Evolutionary conservation across 75 land plant species (phyloP).

Genomic region (Picea sitchensis): DNA sequence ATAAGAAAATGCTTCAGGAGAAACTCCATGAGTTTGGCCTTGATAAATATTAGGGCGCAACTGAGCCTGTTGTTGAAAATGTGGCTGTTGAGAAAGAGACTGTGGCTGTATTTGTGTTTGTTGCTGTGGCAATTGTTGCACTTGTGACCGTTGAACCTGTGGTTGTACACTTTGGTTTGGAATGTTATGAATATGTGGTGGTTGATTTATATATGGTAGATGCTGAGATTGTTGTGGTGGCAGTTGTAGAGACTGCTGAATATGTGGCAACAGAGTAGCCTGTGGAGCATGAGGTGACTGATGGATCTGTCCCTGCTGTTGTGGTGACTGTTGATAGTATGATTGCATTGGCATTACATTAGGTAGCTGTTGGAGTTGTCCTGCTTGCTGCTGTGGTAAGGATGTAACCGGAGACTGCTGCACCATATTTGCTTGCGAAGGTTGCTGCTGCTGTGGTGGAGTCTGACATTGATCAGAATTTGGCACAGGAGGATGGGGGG

Average conservation of each 20-base stretch:
- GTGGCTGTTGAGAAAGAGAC: conserved; percentile 40
- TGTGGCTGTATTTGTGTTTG: conserved; percentile 32
- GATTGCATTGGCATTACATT: conserved; percentile 23
- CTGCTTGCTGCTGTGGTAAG: conserved; percentile 19
- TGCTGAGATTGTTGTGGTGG: conserved; percentile 11
- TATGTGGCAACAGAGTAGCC: conserved; percentile 4
- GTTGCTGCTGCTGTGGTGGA: conserved; percentile 30
- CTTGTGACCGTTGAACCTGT: conserved; percentile 17
- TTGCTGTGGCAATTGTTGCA: conserved; percentile 12
- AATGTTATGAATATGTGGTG: not conserved
- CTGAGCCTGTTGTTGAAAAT: conserved; percentile 46
- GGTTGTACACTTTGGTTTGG: conserved; percentile 9
- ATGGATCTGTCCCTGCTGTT: conserved; percentile 24
- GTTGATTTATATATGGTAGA: conserved; percentile 2
- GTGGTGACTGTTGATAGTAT: conserved; percentile 22
- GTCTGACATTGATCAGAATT: conserved; percentile 13
- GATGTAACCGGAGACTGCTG: conserved; percentile 20
- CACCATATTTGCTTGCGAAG: not conserved
- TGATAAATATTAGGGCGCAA: conserved; percentile 29
- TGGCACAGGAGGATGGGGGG: conserved; percentile 17
- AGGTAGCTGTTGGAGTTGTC: conserved; percentile 14
- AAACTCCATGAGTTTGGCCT: conserved; percentile 28
- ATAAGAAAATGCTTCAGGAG: conserved; percentile 33
- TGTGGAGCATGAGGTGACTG: conserved; percentile 6
- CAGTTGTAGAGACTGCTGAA: not conserved